Percentiles rank a stretch among this genome's conserved stretches.
phyloP scores from a whole-genome alignment of 805 yeast species.

The Kurtzmaniella cleridarum region DNA sequence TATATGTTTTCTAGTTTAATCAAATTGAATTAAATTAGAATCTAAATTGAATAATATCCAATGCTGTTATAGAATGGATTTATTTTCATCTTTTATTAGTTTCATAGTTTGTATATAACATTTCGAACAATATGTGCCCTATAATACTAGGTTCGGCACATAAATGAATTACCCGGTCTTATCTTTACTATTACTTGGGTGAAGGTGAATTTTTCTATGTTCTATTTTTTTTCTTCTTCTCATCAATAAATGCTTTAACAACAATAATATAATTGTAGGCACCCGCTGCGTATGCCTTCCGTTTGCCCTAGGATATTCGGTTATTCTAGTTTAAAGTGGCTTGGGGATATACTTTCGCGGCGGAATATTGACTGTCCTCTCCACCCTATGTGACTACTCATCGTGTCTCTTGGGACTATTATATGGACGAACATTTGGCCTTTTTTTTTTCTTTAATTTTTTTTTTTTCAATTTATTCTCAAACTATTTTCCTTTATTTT shows the following conservation, averaged over 20 bases:
- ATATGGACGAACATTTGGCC: constrained; percentile 7
- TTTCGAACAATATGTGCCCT: not conserved
- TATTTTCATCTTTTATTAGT: no score
- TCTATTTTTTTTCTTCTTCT: not conserved
- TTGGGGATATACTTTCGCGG: constrained; percentile 40
- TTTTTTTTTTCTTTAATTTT: not conserved
- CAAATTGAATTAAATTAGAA: no score
- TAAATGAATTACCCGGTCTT: not conserved
- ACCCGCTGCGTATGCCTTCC: constrained; percentile 46
- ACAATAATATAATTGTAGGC: not conserved
- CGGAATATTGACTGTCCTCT: constrained; percentile 39
- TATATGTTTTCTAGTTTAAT: no score
- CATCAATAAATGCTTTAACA: not conserved
- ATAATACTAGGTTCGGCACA: not conserved
- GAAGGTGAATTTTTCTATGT: no score
- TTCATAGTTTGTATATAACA: no score
- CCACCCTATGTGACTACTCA: constrained; percentile 35
- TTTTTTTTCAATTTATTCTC: not conserved
- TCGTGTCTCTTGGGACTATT: constrained; percentile 8
- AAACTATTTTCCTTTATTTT: not conserved
- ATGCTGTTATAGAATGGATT: no score
- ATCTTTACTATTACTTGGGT: constrained; percentile 1
- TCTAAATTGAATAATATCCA: no score
- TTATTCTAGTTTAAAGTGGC: constrained; percentile 46
- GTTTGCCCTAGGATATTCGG: constrained; percentile 44